Evolutionary conservation across 2,329 filamentous ascomycete species (phyloP).

Genomic region (Exophiala sideris): DNA sequence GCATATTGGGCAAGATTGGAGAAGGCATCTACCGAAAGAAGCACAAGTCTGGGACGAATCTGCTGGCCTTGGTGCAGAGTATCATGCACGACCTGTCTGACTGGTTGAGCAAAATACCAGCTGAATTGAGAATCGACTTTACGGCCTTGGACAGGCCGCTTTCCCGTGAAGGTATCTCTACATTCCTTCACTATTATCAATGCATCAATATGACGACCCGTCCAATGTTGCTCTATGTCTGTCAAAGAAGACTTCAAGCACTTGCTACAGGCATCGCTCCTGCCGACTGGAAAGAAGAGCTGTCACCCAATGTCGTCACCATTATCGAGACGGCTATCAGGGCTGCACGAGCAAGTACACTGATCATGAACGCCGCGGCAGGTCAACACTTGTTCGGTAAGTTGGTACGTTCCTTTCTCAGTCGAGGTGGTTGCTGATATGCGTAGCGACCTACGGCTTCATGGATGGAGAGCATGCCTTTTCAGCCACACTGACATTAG

Average conservation of each 20-base stretch:
- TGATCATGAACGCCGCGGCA: constrained; percentile 49
- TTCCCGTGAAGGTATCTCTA: constrained; percentile 51
- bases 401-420: constrained; percentile 13
- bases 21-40: constrained; percentile 50
- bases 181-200: constrained; percentile 55
- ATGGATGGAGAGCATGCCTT: constrained; percentile 58
- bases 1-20: constrained; percentile 51
- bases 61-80: constrained; percentile 50
- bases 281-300: constrained; percentile 46
- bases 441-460: constrained; percentile 54
- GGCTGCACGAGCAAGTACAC: constrained; percentile 49
- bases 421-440: not conserved
- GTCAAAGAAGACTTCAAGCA: constrained; percentile 46
- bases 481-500: constrained; percentile 52
- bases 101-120: constrained; percentile 51
- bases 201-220: constrained; percentile 58
- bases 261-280: constrained; percentile 35
- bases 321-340: constrained; percentile 54
- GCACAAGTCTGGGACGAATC: constrained; percentile 45
- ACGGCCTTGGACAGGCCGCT: constrained; percentile 40
- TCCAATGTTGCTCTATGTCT: constrained; percentile 53
- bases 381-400: constrained; percentile 51
- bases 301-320: constrained; percentile 48
- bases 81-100: constrained; percentile 50
- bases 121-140: constrained; percentile 49